Percentiles rank a stretch among this genome's conserved stretches.
Evolutionary conservation across 345 rosid species (phyloP).

Genomic region (Dipteronia sinensis): DNA sequence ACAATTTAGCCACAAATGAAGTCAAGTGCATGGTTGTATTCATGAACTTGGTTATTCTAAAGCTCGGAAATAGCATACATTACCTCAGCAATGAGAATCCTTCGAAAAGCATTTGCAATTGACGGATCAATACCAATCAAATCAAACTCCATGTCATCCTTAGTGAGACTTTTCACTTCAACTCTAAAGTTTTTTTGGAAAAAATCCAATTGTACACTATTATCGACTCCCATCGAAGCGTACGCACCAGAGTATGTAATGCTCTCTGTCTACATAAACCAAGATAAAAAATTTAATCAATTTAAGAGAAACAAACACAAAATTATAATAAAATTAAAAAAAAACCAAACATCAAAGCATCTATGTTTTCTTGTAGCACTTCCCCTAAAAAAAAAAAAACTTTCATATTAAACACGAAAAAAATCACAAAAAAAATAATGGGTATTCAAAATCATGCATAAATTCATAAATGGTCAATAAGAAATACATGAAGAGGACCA

Average conservation of each 20-base stretch:
- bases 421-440: neutral
- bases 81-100: constrained; percentile 93
- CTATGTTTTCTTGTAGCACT: no score
- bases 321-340: neutral
- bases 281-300: constrained; percentile 10
- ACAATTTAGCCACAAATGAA: neutral
- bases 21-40: neutral
- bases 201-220: constrained; percentile 51
- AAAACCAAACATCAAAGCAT: no score
- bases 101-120: constrained; percentile 86
- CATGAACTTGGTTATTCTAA: neutral
- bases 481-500: neutral
- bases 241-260: constrained; percentile 84
- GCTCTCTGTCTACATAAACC: constrained; percentile 59
- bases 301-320: neutral
- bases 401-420: no score
- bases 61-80: constrained; percentile 16
- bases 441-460: neutral
- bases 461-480: neutral
- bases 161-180: constrained; percentile 45
- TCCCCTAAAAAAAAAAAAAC: no score
- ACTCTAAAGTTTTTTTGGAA: constrained; percentile 63
- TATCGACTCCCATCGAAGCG: constrained; percentile 66
- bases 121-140: constrained; percentile 83
- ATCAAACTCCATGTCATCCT: constrained; percentile 80